Evolutionary conservation across 2,329 filamentous ascomycete species (phyloP).

Genomic region (Waltergamsia citrina): DNA sequence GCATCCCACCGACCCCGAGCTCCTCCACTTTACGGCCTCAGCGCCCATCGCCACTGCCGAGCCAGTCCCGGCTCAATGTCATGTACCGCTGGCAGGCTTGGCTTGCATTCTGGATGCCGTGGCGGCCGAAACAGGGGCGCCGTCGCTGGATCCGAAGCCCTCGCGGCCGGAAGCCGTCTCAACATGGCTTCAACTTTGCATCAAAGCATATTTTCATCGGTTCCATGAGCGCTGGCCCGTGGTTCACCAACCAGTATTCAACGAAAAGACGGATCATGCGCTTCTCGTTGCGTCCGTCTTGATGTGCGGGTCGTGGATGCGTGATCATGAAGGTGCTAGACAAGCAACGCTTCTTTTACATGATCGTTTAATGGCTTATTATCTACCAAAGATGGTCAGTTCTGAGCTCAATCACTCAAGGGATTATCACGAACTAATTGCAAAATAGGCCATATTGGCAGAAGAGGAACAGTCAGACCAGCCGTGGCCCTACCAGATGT

Average conservation of each 20-base stretch:
- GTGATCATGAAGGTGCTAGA: slow-evolving; percentile 14
- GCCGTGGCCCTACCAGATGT: slow-evolving; percentile 19
- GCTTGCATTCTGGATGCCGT: slow-evolving; percentile 1
- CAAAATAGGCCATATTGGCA: neutral
- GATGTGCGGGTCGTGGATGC: slow-evolving; percentile 29
- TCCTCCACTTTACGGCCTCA: neutral
- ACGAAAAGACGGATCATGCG: slow-evolving; percentile 16
- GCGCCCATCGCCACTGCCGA: neutral
- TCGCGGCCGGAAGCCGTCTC: neutral
- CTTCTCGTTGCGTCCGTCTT: slow-evolving; percentile 17
- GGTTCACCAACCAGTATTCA: slow-evolving; percentile 25
- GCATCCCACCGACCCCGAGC: no score
- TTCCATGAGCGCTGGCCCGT: slow-evolving; percentile 32
- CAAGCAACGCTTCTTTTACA: slow-evolving; percentile 20
- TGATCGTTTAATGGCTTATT: slow-evolving; percentile 13
- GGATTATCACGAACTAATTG: neutral
- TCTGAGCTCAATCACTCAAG: no score
- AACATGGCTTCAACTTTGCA: slow-evolving; percentile 10
- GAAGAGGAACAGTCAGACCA: slow-evolving; percentile 2
- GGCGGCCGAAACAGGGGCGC: slow-evolving; percentile 6
- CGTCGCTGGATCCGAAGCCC: neutral
- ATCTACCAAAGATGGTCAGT: neutral
- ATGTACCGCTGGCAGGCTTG: neutral
- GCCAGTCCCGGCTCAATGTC: neutral
- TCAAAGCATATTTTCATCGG: slow-evolving; percentile 23